Evolutionary conservation across 208 protist genomes (phyloP), one percentile per base, ranked within the genome.

Genomic region (Trypanosoma boissoni): DNA sequence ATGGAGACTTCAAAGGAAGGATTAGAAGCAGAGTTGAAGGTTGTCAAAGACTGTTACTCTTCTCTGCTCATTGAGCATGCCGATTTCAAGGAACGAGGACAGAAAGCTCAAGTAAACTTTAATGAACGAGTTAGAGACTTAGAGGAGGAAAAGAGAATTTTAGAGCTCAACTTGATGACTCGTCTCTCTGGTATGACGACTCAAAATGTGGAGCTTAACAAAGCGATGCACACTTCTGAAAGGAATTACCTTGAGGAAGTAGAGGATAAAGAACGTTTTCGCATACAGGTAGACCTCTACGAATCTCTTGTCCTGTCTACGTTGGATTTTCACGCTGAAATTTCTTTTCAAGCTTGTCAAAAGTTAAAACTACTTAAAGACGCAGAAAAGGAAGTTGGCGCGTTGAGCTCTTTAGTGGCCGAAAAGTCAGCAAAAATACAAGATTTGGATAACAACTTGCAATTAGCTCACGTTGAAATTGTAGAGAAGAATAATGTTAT

Each of bases 41-140:
- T 72, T 10, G 49, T 88, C 16, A 81, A 86, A 26, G 82, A 90
- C 28, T 82, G 68, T 48, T 92, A 88, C 39, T 80, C 78, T 2
- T 64, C 66, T 23, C 24, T 82, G 29, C 68, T 92, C 2, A 43
- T 79, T 18, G 85, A 92, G 26, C 55, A 76, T 18, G 80, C 76
- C 31, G 77, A 92, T 29, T 14, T 61, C 0, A 59, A 29, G 24
- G 32, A 48, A 56, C 24, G 2, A 39, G 32, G 26, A 26, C 53
- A 68, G 21, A 59, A 44, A 27, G 20, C 14, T 56, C 60, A 85
- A 83, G 31, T 55, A 18, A 28, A 57, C 49, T 7, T 58, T 36
- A 56, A 49, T 42, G 34, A 51, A 37, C 52, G 43, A 44, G 45
- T 64, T 32, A n/a, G 34, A n/a, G 24, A 42, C 7, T 37, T 63